Evolutionary conservation across 1,284 basidiomycete genomes (phyloP).

Genomic region (Fomitiporia mediterranea): DNA sequence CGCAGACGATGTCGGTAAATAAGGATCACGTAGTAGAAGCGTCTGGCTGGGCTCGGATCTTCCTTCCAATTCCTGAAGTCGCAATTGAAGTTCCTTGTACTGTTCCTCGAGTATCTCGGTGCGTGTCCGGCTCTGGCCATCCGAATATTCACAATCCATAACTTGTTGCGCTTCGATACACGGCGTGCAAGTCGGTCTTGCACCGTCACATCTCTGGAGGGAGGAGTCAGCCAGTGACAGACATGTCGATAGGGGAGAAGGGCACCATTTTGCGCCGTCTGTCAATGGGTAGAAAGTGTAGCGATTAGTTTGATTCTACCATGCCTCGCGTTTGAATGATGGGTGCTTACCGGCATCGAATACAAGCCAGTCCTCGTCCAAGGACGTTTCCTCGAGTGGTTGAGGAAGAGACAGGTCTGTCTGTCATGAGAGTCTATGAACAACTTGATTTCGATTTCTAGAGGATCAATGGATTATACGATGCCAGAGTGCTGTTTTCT

Average conservation of each 20-base stretch:
- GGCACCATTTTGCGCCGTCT: constrained; percentile 40
- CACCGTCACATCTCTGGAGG: constrained; percentile 43
- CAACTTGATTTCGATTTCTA: no score
- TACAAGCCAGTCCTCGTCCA: constrained; percentile 27
- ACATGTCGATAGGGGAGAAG: no score
- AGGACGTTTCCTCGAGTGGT: constrained; percentile 15
- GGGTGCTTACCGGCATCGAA: constrained; percentile 26
- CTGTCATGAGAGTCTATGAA: neutral
- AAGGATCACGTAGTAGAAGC: constrained; percentile 32
- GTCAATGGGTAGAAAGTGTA: neutral
- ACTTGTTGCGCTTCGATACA: constrained; percentile 32
- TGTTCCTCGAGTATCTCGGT: constrained; percentile 37
- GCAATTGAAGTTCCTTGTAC: constrained; percentile 31
- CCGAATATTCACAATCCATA: constrained; percentile 40
- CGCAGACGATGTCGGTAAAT: constrained; percentile 17
- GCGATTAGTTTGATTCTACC: neutral
- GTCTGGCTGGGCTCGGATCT: constrained; percentile 25
- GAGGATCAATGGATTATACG: no score
- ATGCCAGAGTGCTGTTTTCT: neutral
- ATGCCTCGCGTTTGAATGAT: neutral
- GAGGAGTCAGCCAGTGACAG: no score
- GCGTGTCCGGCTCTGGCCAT: constrained; percentile 32
- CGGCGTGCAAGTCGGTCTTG: constrained; percentile 35
- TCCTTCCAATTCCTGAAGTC: constrained; percentile 37
- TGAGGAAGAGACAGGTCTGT: neutral